Conservation (phyloP, 768 basidiomycete genomes). For the Hygrocybe coccinea region DNA sequence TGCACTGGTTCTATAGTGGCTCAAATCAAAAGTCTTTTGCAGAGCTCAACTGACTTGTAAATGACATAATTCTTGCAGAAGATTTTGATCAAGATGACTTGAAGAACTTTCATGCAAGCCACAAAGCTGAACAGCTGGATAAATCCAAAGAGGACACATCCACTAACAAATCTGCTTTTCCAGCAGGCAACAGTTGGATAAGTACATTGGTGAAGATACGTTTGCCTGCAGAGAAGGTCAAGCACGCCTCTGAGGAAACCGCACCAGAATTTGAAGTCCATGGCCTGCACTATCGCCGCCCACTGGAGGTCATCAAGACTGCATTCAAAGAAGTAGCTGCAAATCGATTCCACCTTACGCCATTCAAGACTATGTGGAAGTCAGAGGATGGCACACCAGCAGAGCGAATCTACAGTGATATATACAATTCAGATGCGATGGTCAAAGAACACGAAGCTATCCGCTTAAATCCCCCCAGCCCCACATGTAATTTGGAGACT, state of each 20-base stretch:
- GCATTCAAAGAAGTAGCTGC: constrained; percentile 1
- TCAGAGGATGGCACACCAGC: no score
- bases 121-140: constrained; percentile 14
- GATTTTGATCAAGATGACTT: constrained; percentile 11
- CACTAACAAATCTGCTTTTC: constrained; percentile 6
- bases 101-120: constrained; percentile 14
- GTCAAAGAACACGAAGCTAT: constrained; percentile 9
- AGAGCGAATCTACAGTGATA: constrained; percentile 12
- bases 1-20: constrained; percentile 27
- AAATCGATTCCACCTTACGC: constrained; percentile 15
- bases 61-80: constrained; percentile 17
- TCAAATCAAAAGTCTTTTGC: constrained; percentile 24
- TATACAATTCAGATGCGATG: constrained; percentile 17
- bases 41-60: constrained; percentile 25
- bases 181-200: constrained; percentile 17
- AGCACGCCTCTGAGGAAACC: constrained; percentile 11
- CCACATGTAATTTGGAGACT: constrained; percentile 13
- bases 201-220: constrained; percentile 20
- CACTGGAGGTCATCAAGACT: constrained; percentile 16
- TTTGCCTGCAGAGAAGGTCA: constrained; percentile 19
- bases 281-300: constrained; percentile 17
- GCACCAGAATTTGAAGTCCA: constrained; percentile 16
- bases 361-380: constrained; percentile 8
- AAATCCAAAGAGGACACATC: not conserved
- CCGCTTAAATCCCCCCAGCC: not conserved